These are phyloP conservation scores for Aspergillus pseudonomiae DNA, from an alignment of 2,329 filamentous ascomycete species.

Conservation along the genomic window DNA sequence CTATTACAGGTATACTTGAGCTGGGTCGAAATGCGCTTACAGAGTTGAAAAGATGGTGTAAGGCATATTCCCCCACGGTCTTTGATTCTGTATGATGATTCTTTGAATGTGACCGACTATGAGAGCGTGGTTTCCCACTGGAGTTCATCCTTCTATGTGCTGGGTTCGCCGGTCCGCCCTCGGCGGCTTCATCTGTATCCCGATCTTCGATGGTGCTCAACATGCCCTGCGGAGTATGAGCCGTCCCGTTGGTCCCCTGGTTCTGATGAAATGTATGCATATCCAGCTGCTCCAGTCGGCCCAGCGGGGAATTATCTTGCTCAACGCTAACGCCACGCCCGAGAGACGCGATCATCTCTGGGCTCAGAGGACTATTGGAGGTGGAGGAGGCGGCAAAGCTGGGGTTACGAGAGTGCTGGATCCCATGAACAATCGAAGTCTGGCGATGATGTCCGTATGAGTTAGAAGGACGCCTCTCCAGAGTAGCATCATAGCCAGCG, in stretches of 20 bases:
- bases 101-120: slow-evolving; percentile 75
- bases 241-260: slow-evolving; percentile 46
- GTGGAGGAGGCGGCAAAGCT: slow-evolving; percentile 70
- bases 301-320: slow-evolving; percentile 42
- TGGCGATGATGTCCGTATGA: slow-evolving; percentile 90
- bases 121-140: slow-evolving; percentile 67
- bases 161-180: slow-evolving; percentile 28
- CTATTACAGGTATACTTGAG: neutral
- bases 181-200: slow-evolving; percentile 32
- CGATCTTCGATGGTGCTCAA: slow-evolving; percentile 44
- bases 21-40: slow-evolving; percentile 53
- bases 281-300: slow-evolving; percentile 38
- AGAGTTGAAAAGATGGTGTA: slow-evolving; percentile 94
- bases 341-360: slow-evolving; percentile 77
- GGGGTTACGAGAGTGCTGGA: slow-evolving; percentile 88
- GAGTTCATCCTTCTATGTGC: slow-evolving; percentile 55
- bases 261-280: slow-evolving; percentile 29
- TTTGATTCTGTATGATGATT: slow-evolving; percentile 75
- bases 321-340: slow-evolving; percentile 60
- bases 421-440: slow-evolving; percentile 93
- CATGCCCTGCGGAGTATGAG: slow-evolving; percentile 30
- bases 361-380: slow-evolving; percentile 79
- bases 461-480: slow-evolving; percentile 48
- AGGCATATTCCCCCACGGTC: slow-evolving; percentile 95
- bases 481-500: slow-evolving; percentile 39